Conservation (phyloP, 1,284 basidiomycete species). For the Wallemia hederae region DNA sequence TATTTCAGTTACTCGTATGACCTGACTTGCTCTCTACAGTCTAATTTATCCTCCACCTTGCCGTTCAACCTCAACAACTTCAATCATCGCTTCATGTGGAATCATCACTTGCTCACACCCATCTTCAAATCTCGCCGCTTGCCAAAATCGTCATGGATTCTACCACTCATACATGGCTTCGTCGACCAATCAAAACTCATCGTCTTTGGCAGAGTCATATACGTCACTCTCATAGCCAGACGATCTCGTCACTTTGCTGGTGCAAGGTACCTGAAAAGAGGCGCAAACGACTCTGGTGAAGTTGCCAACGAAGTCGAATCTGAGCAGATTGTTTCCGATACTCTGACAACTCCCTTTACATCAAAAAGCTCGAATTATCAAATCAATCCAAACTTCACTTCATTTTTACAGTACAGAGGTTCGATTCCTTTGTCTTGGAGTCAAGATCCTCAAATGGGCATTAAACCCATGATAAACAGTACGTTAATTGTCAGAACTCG, state of each 20-base stretch:
- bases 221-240: constrained; percentile 76
- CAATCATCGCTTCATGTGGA: constrained; percentile 87
- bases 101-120: constrained; percentile 57
- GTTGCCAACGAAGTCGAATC: constrained; percentile 99
- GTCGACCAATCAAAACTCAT: constrained; percentile 97
- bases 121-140: constrained; percentile 21
- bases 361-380: constrained; percentile 20
- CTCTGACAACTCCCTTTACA: constrained; percentile 56
- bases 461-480: constrained; percentile 87
- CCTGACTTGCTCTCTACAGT: constrained; percentile 74
- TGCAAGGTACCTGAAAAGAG: constrained; percentile 76
- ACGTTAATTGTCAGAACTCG: constrained; percentile 12
- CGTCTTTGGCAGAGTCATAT: constrained; percentile 65
- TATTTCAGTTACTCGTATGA: constrained; percentile 98
- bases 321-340: constrained; percentile 90
- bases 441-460: constrained; percentile 71
- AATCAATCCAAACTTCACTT: constrained; percentile 47
- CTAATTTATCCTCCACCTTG: constrained; percentile 38
- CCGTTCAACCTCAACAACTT: constrained; percentile 18
- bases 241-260: constrained; percentile 88
- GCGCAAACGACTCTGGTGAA: constrained; percentile 84
- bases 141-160: constrained; percentile 46
- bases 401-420: constrained; percentile 39
- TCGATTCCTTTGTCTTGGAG: constrained; percentile 93
- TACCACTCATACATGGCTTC: constrained; percentile 81